Percentiles rank a stretch among this genome's conserved stretches.
Conservation (phyloP, 2,329 filamentous ascomycete species). For the Xylariaceae sp. region DNA sequence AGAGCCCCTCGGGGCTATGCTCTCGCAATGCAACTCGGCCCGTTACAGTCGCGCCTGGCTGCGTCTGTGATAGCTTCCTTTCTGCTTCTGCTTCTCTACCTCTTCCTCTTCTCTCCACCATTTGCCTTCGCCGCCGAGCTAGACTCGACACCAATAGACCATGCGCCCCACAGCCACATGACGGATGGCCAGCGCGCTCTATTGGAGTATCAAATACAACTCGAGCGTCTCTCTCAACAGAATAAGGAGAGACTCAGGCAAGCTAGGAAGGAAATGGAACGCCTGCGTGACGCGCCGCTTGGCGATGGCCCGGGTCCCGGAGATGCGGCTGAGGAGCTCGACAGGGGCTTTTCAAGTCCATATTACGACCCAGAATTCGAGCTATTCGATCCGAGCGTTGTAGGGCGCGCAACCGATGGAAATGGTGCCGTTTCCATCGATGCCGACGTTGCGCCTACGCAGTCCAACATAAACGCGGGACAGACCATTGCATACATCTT, state of each 20-base stretch:
- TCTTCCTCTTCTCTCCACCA: constrained; percentile 54
- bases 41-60: constrained; percentile 67
- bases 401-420: constrained; percentile 52
- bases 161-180: constrained; percentile 16
- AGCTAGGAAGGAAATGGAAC: constrained; percentile 40
- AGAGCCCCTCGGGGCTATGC: constrained; percentile 41
- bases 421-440: constrained; percentile 47
- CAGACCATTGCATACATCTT: constrained; percentile 62
- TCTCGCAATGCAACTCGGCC: constrained; percentile 56
- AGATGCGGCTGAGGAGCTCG: constrained; percentile 13
- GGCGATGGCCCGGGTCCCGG: constrained; percentile 18
- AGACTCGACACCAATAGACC: constrained; percentile 18
- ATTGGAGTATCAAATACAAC: background rate
- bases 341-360: constrained; percentile 17
- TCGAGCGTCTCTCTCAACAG: too few species aligned
- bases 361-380: constrained; percentile 59
- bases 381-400: constrained; percentile 57
- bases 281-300: constrained; percentile 19
- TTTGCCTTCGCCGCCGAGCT: constrained; percentile 61
- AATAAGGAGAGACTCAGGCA: too few species aligned
- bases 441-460: constrained; percentile 59
- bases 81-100: constrained; percentile 57
- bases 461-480: constrained; percentile 60
- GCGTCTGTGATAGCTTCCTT: constrained; percentile 61
- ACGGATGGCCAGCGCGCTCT: constrained; percentile 15